Base-by-base conservation (phyloP, 2,329 filamentous ascomycete species). In the Pseudogymnoascus sp. region DNA sequence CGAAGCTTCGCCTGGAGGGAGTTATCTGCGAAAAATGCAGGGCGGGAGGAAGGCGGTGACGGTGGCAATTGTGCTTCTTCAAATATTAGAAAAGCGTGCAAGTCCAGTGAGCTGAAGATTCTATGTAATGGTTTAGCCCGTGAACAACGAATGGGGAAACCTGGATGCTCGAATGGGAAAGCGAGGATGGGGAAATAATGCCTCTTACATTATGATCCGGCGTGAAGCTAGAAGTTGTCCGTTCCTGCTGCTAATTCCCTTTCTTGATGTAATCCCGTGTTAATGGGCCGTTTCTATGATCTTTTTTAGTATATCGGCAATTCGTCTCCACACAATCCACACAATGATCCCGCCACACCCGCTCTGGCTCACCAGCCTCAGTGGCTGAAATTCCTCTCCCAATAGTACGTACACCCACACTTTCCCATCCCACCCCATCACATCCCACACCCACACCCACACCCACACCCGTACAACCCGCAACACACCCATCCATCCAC, bases 261-360 rank as follows among this genome's bases (percentile, higher is more conserved):
- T 12, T 9, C 48, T 55, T 55, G 48, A 55, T 55, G 48, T 55
- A 55, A 55, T 55, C 48, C 48, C 48, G 48, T 15, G 48, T 21
- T 10, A 55, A 55, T 55, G 48, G 9, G 29, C 27, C 18, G 29
- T 18, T 45, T 33, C 27, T 15, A 33, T 55, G 48, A 55, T n/a
- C 48, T 55, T 55, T 55, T 55, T 55, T 55, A 33, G 48, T 55
- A 18, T 55, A 55, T 55, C 48, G 48, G 48, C 48, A 55, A 55
- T 55, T 55, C 48, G 48, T 55, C 48, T 18, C 48, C 42, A 48
- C 42, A 45, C 40, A 45, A 21, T 40, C 12, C 15, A 40, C 37
- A 40, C 40, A 45, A 18, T 52, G 13, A 31, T 52, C 45, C 27
- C 45, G 48, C 29, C 21, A 21, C 21, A 21, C 21, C 21, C 21